These are phyloP conservation scores for Fusarium nodosum DNA, from an alignment of 2,329 filamentous ascomycete genomes.

Conservation along the genomic window DNA sequence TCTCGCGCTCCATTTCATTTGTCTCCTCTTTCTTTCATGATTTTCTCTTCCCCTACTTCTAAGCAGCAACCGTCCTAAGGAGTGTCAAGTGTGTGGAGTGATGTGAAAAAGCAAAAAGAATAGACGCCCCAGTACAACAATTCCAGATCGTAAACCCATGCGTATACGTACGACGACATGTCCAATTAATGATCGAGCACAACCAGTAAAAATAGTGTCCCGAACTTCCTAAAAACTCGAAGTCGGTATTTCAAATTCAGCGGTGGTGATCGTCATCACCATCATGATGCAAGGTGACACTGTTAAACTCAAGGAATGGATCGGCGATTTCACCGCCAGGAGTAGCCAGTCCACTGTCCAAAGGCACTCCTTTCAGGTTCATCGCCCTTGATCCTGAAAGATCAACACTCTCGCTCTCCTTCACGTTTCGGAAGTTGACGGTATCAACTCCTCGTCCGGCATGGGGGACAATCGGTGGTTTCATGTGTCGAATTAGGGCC, in stretches of 20 bases:
- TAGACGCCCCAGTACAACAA: constrained; percentile 44
- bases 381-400: constrained; percentile 72
- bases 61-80: constrained; percentile 40
- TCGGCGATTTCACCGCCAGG: constrained; percentile 86
- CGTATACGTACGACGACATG: constrained; percentile 43
- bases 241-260: constrained; percentile 11
- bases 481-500: constrained; percentile 97
- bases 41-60: constrained; percentile 9
- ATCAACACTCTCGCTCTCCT: constrained; percentile 96
- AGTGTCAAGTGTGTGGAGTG: constrained; percentile 44
- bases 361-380: constrained; percentile 80
- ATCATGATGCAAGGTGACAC: constrained; percentile 95
- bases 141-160: constrained; percentile 44
- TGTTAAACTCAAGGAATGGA: constrained; percentile 99
- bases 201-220: constrained; percentile 24
- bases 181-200: constrained; percentile 27
- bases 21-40: constrained; percentile 1
- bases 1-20: not conserved
- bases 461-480: constrained; percentile 95
- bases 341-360: constrained; percentile 87
- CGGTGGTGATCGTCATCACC: constrained; percentile 75
- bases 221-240: constrained; percentile 11
- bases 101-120: constrained; percentile 42
- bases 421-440: constrained; percentile 97
- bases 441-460: constrained; percentile 93